Conservation (phyloP, 169 alveolate genomes). For the Babesia ovis region DNA sequence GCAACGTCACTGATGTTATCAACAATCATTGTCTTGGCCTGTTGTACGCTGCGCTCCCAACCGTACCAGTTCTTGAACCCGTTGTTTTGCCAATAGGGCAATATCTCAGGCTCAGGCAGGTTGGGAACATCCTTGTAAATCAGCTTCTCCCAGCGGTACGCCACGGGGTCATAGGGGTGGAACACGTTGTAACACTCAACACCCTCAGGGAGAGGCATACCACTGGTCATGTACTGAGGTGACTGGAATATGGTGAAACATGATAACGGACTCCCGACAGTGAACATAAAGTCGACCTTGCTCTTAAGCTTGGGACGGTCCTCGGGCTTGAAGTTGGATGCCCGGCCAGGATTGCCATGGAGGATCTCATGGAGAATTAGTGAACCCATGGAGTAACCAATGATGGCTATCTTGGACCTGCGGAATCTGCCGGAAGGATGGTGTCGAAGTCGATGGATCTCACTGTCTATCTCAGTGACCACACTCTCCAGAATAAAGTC, state of each 20-base stretch:
- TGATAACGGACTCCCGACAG: slow-evolving; percentile 84
- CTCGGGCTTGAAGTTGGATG: slow-evolving; percentile 31
- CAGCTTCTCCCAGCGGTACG: slow-evolving; percentile 79
- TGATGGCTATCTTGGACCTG: slow-evolving; percentile 75
- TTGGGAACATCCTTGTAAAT: slow-evolving; percentile 72
- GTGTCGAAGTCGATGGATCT: slow-evolving; percentile 68
- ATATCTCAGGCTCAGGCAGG: slow-evolving; percentile 81
- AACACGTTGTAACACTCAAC: slow-evolving; percentile 77
- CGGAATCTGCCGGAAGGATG: slow-evolving; percentile 76
- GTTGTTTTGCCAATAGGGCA: slow-evolving; percentile 83
- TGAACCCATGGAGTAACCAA: slow-evolving; percentile 86
- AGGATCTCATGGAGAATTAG: slow-evolving; percentile 80
- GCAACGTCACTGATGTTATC: slow-evolving; percentile 68
- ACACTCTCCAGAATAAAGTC: slow-evolving; percentile 76
- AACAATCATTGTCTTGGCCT: slow-evolving; percentile 63
- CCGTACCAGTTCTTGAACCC: slow-evolving; percentile 84
- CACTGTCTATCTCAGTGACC: slow-evolving; percentile 75
- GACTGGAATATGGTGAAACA: slow-evolving; percentile 73
- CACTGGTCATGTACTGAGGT: slow-evolving; percentile 76
- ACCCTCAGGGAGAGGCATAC: slow-evolving; percentile 68
- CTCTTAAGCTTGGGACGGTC: slow-evolving; percentile 71
- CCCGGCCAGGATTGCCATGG: slow-evolving; percentile 63
- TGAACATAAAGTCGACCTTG: slow-evolving; percentile 80
- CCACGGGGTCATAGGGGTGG: slow-evolving; percentile 87
- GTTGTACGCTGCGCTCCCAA: slow-evolving; percentile 76